Evolutionary conservation across 192 early-diverging fungal species (phyloP).

Genomic region (Coemansia asiatica): DNA sequence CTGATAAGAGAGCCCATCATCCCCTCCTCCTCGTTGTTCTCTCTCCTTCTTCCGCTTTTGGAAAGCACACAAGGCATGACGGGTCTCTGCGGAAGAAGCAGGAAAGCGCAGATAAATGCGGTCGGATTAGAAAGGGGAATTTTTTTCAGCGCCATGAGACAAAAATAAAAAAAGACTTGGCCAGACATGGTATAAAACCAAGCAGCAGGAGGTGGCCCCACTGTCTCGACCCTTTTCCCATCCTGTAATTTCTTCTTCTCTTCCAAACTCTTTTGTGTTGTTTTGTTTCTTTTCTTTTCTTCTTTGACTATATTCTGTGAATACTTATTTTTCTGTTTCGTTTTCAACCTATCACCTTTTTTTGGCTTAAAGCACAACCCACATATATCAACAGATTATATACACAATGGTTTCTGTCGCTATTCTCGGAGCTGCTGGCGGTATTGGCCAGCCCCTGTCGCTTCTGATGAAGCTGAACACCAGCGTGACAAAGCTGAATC

Average conservation of each 20-base stretch:
- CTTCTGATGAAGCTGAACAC: constrained; percentile 89
- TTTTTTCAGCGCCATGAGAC: background rate
- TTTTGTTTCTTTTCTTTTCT: background rate
- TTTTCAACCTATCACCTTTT: background rate
- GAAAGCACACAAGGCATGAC: background rate
- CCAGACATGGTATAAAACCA: background rate
- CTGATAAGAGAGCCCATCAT: no score
- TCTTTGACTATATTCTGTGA: background rate
- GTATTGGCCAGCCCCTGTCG: constrained; percentile 97
- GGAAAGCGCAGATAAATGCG: background rate
- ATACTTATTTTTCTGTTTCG: background rate
- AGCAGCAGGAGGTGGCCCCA: constrained; percentile 1
- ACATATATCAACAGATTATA: no score
- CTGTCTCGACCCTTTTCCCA: constrained; percentile 1
- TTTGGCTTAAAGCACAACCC: background rate
- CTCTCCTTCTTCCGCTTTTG: background rate
- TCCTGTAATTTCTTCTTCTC: background rate
- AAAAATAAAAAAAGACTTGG: no score
- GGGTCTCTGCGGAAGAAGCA: background rate
- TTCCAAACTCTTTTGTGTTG: background rate
- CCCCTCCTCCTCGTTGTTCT: no score
- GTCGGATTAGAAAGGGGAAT: background rate
- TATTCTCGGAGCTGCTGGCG: constrained; percentile 78
- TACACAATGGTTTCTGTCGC: constrained; percentile 60
- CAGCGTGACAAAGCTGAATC: constrained; percentile 79